Evolutionary conservation across 306 rosid species (phyloP).

Genomic region (Quercus aquifolioides): DNA sequence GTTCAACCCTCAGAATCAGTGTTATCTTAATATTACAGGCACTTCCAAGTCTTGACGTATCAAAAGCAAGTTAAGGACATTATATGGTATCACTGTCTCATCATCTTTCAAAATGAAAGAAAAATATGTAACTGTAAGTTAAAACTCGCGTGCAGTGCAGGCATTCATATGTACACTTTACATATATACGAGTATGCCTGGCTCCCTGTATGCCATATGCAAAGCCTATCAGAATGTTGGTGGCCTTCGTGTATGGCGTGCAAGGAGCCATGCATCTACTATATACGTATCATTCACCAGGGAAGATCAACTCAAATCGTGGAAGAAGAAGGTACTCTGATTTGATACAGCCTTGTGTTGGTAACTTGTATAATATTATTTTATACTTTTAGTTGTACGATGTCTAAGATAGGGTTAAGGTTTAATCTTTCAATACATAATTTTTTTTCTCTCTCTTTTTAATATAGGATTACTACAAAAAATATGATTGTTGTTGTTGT

Average conservation of each 20-base stretch:
- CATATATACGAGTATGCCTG: conserved; percentile 20
- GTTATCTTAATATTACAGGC: background rate
- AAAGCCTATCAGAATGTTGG: conserved; percentile 23
- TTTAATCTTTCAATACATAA: no score
- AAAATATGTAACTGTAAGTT: no score
- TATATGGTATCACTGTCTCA: no score
- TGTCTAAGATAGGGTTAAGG: no score
- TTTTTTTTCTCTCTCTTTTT: no score
- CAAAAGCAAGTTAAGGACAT: no score
- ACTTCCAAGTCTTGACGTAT: background rate
- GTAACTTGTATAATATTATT: background rate
- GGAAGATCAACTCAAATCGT: background rate
- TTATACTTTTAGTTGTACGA: no score
- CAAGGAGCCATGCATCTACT: conserved; percentile 36
- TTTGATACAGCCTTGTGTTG: background rate
- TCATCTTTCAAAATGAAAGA: no score
- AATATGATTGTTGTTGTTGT: no score
- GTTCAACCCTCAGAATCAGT: background rate
- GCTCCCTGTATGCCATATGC: conserved; percentile 48
- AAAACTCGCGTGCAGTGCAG: no score
- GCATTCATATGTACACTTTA: background rate
- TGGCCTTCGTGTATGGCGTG: conserved; percentile 34
- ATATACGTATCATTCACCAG: background rate
- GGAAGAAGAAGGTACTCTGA: background rate
- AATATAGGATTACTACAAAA: no score